Conservation (phyloP, 352 stramenopile species). For the Phytophthora hybrid region DNA sequence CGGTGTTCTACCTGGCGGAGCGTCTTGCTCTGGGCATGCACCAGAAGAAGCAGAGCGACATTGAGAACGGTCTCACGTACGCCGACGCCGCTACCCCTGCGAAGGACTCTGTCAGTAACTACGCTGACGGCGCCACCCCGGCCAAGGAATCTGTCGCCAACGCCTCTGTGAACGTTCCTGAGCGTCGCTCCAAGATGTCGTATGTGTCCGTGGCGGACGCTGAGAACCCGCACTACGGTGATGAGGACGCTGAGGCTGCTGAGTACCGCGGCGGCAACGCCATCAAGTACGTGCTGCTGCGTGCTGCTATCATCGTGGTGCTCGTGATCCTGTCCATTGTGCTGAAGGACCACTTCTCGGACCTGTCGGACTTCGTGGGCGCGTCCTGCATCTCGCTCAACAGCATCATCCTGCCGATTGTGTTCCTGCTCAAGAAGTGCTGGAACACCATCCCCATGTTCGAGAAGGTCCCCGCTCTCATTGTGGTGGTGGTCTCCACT, state of each 20-base stretch:
- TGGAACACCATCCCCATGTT: slow-evolving; percentile 27
- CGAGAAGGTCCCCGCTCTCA: slow-evolving; percentile 25
- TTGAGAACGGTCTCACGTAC: slow-evolving; percentile 43
- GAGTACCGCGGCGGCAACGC: slow-evolving; percentile 44
- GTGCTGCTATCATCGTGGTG: slow-evolving; percentile 42
- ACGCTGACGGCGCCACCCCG: slow-evolving; percentile 9
- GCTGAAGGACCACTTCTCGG: slow-evolving; percentile 51
- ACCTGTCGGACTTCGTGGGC: slow-evolving; percentile 53
- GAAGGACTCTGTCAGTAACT: slow-evolving; percentile 7
- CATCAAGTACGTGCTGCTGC: slow-evolving; percentile 51
- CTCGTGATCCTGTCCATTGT: slow-evolving; percentile 50
- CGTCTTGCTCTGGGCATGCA: slow-evolving; percentile 52
- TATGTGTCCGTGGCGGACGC: slow-evolving; percentile 39
- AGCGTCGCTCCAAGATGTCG: slow-evolving; percentile 35
- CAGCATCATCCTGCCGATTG: slow-evolving; percentile 48
- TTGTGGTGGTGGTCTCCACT: slow-evolving; percentile 24
- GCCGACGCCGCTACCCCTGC: slow-evolving; percentile 24
- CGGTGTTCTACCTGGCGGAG: slow-evolving; percentile 61
- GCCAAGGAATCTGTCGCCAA: slow-evolving; percentile 35
- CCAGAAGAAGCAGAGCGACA: slow-evolving; percentile 31
- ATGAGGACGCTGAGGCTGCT: slow-evolving; percentile 26
- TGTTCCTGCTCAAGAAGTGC: slow-evolving; percentile 39
- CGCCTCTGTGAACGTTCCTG: slow-evolving; percentile 35
- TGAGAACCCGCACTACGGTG: slow-evolving; percentile 32
- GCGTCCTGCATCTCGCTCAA: slow-evolving; percentile 53